These are phyloP conservation scores for Microcyclospora tardicrescens DNA, from an alignment of 2,329 filamentous ascomycete genomes.

Conservation along the genomic window DNA sequence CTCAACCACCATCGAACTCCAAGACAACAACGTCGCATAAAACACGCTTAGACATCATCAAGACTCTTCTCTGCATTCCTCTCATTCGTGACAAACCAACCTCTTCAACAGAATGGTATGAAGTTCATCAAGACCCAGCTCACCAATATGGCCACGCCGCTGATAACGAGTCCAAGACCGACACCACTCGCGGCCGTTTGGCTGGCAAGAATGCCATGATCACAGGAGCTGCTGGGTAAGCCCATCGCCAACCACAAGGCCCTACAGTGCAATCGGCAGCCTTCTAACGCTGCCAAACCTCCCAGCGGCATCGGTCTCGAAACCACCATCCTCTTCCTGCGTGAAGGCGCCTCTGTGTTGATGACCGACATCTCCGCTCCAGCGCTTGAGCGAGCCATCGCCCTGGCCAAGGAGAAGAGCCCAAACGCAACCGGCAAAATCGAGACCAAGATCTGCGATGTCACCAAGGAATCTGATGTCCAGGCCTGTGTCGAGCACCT, in stretches of 20 bases:
- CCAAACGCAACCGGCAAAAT: constrained; percentile 41
- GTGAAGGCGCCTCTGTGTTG: constrained; percentile 74
- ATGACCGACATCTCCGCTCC: constrained; percentile 74
- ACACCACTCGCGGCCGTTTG: constrained; percentile 33
- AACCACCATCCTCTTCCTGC: constrained; percentile 77
- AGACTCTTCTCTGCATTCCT: too few species aligned
- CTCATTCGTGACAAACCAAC: too few species aligned
- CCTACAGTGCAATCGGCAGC: not conserved
- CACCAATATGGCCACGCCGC: not conserved
- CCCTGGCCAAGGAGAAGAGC: constrained; percentile 62
- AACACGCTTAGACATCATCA: too few species aligned
- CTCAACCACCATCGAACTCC: too few species aligned
- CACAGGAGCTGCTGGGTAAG: constrained; percentile 76
- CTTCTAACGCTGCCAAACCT: constrained; percentile 1
- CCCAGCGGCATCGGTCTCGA: constrained; percentile 81
- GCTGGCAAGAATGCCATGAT: constrained; percentile 59
- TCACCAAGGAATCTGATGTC: constrained; percentile 73
- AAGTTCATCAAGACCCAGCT: not conserved
- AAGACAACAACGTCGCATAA: too few species aligned
- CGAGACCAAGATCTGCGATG: constrained; percentile 57
- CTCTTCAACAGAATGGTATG: constrained; percentile 6
- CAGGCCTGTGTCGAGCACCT: constrained; percentile 59
- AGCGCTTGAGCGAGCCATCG: constrained; percentile 62
- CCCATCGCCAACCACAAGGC: not conserved
- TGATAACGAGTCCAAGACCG: constrained; percentile 8